These are phyloP conservation scores for Clonostachys rhizophaga DNA, from an alignment of 2,329 filamentous ascomycete species.

Conservation along the genomic window DNA sequence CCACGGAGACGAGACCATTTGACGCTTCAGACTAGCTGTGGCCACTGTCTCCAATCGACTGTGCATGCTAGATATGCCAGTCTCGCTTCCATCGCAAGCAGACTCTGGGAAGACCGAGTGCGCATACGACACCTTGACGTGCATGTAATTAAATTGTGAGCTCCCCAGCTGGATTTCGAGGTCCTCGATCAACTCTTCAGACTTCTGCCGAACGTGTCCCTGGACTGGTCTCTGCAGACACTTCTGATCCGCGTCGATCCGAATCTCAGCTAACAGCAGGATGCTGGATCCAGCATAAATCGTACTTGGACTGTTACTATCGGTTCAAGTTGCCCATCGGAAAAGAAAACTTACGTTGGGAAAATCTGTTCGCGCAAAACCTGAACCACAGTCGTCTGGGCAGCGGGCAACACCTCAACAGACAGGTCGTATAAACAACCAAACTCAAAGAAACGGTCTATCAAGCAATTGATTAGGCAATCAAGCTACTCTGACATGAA, in stretches of 20 bases:
- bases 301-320: constrained; percentile 22
- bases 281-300: constrained; percentile 36
- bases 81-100: constrained; percentile 9
- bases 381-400: constrained; percentile 34
- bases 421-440: constrained; percentile 44
- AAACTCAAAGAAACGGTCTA: constrained; percentile 29
- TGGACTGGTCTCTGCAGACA: constrained; percentile 1
- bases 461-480: background rate
- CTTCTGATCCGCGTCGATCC: constrained; percentile 16
- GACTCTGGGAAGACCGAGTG: constrained; percentile 49
- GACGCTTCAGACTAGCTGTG: constrained; percentile 43
- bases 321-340: background rate
- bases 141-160: constrained; percentile 41
- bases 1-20: constrained; percentile 45
- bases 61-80: constrained; percentile 29
- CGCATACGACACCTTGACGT: constrained; percentile 45
- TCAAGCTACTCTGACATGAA: background rate
- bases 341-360: constrained; percentile 25
- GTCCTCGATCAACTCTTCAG: constrained; percentile 54
- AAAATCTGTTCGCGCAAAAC: constrained; percentile 38
- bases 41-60: constrained; percentile 49
- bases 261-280: constrained; percentile 43
- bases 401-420: constrained; percentile 36
- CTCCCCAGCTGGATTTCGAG: constrained; percentile 52
- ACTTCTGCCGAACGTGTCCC: constrained; percentile 27